Base-by-base conservation (phyloP, 768 basidiomycete species). In the Auriculariales sp. region DNA sequence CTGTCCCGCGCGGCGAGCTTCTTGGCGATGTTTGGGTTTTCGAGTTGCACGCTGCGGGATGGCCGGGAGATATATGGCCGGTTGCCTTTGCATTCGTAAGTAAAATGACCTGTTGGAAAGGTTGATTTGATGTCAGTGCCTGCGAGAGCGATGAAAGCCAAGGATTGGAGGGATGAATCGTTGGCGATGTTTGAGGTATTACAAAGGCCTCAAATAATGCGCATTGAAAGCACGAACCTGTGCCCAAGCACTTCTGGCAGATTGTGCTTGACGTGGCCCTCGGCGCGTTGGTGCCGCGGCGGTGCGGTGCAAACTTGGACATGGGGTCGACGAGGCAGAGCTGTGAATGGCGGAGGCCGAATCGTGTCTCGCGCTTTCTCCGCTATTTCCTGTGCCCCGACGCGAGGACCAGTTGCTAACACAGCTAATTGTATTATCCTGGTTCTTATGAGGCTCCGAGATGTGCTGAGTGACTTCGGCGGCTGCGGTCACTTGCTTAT, bases 31-130 rank as follows among this genome's bases (percentile, higher is more conserved):
- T 65, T 70, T 3, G 89, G 89, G 49, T 88, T 86, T 57, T 90
- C 83, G 14, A 97, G 74, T 62, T 82, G 79, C 57, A 91, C 76
- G 2, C 88, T 88, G 34, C 91, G 77, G 30, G 89, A 91, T 2
- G 92, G 92, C n/a, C 93, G 74, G 10, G 87, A 78, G 33, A 89
- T 71, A 62, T 95, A 97, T 24, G 89, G 86, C 2, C 84, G 73
- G 19, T 74, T 57, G 15, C 73, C 72, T 64, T 88, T 89, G 74
- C 93, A 97, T 66, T 95, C 77, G 60, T 82, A 97, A 11, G 80
- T 95, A 62, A 82, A 93, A 64, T 95, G 93, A 0, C 91, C 92
- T 80, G 59, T 31, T n/a, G n/a, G n/a, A n/a, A n/a, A n/a, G n/a
- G n/a, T n/a, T n/a, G n/a, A n/a, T n/a, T n/a, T n/a, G n/a, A n/a